Evolutionary conservation across 2,329 filamentous ascomycete species (phyloP), one percentile per base, ranked within the genome.

Genomic region (Fusarium sp.): DNA sequence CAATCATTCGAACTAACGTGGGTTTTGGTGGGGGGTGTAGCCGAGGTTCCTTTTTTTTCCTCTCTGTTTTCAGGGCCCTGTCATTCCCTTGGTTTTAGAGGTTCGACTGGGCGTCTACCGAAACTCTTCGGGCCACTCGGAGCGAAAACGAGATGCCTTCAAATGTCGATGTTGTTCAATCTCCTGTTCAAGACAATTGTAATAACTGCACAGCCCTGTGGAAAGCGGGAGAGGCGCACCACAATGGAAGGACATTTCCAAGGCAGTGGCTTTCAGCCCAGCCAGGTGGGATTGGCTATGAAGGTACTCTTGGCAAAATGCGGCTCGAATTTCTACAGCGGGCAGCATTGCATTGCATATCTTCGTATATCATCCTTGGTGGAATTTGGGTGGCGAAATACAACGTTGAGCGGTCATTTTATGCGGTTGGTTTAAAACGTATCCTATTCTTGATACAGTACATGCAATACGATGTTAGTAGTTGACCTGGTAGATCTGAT

Each of bases 1-100:
- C 46, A 62, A 60, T 58, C 61, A 53, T 10, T 37, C 23, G 43
- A 55, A 65, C 57, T 48, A 43, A 31, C 31, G 31, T 25, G 44
- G 52, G 60, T 37, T 34, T 37, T 37, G 53, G 53, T 50, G 57
- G 31, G 31, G 48, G 31, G 31, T 50, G 48, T 28, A 52, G 34
- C 69, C 69, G 69, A 71, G 69, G 69, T 37, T 18, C 56, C 14
- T 19, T 19, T n/a, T 19, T 18, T 23, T 23, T 23, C 21, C 21
- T 23, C 21, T 23, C 21, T 23, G 26, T 10, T 19, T 21, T 26
- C 53, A 56, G 51, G 53, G n/a, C 53, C 56, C 56, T 67, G 69
- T 69, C 71, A 74, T 62, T 59, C 51, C 69, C 65, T 39, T n/a
- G 18, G 45, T 45, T 43, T 72, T 45, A 69, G 69, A 74, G 69